These are phyloP conservation scores for Gossypium raimondii DNA, from an alignment of 345 rosid genomes.

Conservation along the genomic window DNA sequence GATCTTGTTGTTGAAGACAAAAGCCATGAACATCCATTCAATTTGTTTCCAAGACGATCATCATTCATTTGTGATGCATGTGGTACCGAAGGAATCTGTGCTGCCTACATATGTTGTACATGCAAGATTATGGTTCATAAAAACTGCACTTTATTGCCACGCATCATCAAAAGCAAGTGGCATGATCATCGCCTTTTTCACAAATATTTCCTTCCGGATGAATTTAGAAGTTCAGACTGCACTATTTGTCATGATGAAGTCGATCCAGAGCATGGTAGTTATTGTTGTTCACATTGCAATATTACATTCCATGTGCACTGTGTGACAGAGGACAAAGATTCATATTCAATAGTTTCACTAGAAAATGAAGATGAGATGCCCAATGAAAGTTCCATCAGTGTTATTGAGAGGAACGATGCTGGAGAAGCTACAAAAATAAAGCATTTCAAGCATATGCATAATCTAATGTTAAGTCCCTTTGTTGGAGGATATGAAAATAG, in stretches of 20 bases:
- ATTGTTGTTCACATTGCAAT: neutral
- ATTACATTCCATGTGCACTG: neutral
- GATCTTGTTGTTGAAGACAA: neutral
- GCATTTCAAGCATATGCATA: neutral
- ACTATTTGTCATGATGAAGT: neutral
- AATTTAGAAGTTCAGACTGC: neutral
- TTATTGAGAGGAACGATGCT: neutral
- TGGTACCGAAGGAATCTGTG: neutral
- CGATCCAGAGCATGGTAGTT: neutral
- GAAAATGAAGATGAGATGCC: no score
- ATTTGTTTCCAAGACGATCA: neutral
- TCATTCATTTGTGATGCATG: neutral
- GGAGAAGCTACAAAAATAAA: neutral
- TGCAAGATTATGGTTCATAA: neutral
- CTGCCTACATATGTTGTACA: neutral
- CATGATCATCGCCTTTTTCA: neutral
- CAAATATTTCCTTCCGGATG: neutral
- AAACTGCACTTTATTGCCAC: neutral
- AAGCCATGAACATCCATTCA: neutral
- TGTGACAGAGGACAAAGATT: no score
- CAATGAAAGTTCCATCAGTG: no score
- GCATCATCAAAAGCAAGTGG: neutral
- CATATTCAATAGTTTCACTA: no score
- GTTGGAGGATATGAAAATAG: neutral
- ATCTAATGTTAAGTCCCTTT: neutral